Conservation (phyloP, 2,329 filamentous ascomycete genomes). For the Neofusicoccum ribis region DNA sequence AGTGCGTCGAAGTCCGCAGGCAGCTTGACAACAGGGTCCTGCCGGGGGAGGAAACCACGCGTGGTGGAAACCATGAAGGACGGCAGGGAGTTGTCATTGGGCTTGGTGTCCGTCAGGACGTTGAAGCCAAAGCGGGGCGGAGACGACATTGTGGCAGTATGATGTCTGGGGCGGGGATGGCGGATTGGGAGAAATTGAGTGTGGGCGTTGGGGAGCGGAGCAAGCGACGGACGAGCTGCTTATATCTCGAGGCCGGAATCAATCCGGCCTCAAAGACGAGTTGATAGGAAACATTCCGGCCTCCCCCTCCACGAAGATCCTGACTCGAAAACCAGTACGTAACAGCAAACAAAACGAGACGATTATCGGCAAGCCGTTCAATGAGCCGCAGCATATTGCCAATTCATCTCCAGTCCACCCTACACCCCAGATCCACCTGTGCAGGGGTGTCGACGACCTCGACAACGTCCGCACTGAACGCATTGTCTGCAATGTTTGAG, state of each 20-base stretch:
- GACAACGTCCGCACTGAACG: not conserved
- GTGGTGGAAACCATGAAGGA: slow-evolving; percentile 79
- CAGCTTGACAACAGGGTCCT: slow-evolving; percentile 53
- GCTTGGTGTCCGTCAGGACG: slow-evolving; percentile 64
- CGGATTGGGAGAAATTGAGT: slow-evolving; percentile 3
- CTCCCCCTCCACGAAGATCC: slow-evolving; percentile 25
- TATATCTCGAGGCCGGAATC: slow-evolving; percentile 31
- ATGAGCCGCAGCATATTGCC: slow-evolving; percentile 6
- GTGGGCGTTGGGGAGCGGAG: not conserved
- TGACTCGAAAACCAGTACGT: slow-evolving; percentile 36
- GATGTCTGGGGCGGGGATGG: not conserved
- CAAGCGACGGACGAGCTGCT: slow-evolving; percentile 7
- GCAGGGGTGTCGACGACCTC: not conserved
- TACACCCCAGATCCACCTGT: not conserved
- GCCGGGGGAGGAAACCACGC: slow-evolving; percentile 71
- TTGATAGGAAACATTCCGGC: slow-evolving; percentile 33
- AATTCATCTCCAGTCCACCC: not conserved
- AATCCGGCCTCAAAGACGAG: slow-evolving; percentile 30
- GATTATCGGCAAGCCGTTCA: slow-evolving; percentile 9
- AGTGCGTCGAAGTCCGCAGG: slow-evolving; percentile 73
- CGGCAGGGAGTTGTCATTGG: slow-evolving; percentile 63
- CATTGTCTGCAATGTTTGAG: not conserved
- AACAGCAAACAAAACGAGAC: slow-evolving; percentile 27
- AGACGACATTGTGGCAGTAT: slow-evolving; percentile 43
- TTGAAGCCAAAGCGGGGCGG: slow-evolving; percentile 50